These are phyloP conservation scores for Rhodocollybia butyracea DNA, from an alignment of 768 basidiomycete species.

Conservation along the genomic window DNA sequence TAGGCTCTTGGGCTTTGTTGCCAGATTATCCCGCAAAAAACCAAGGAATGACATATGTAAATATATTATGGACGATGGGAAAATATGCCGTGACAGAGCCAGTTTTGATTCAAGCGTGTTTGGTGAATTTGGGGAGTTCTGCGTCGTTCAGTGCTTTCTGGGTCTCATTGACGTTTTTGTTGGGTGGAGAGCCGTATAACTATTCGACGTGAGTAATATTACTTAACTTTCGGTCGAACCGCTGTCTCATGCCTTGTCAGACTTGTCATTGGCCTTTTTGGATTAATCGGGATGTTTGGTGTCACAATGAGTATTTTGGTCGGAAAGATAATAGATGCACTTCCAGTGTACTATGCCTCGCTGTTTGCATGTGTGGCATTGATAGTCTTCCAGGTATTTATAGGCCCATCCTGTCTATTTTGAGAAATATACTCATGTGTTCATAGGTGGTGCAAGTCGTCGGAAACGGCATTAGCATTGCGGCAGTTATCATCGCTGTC, in stretches of 20 bases:
- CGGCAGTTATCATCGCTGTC: constrained; percentile 46
- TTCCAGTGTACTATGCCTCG: constrained; percentile 54
- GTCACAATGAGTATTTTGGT: constrained; percentile 46
- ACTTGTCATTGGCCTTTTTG: constrained; percentile 53
- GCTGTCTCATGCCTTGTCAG: constrained; percentile 1
- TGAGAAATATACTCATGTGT: constrained; percentile 25
- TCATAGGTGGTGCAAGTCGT: constrained; percentile 42
- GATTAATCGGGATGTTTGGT: constrained; percentile 47
- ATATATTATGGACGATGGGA: constrained; percentile 74
- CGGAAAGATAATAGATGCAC: constrained; percentile 47
- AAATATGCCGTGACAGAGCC: constrained; percentile 78
- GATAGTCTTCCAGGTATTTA: constrained; percentile 30
- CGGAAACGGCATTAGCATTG: constrained; percentile 41
- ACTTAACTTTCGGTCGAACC: not conserved
- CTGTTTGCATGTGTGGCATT: constrained; percentile 36
- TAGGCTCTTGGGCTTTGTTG: constrained; percentile 60
- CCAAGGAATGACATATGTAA: constrained; percentile 53
- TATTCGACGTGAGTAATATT: constrained; percentile 59
- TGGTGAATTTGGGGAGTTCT: constrained; percentile 61
- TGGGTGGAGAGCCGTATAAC: constrained; percentile 71
- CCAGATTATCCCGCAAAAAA: constrained; percentile 86
- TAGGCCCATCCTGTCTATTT: not conserved
- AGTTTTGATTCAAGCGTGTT: constrained; percentile 61
- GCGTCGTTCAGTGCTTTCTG: constrained; percentile 60
- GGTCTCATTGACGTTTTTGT: constrained; percentile 80